Conservation (phyloP, 23 red algal species). For the Cyanidiococcus yangmingshanensis region DNA sequence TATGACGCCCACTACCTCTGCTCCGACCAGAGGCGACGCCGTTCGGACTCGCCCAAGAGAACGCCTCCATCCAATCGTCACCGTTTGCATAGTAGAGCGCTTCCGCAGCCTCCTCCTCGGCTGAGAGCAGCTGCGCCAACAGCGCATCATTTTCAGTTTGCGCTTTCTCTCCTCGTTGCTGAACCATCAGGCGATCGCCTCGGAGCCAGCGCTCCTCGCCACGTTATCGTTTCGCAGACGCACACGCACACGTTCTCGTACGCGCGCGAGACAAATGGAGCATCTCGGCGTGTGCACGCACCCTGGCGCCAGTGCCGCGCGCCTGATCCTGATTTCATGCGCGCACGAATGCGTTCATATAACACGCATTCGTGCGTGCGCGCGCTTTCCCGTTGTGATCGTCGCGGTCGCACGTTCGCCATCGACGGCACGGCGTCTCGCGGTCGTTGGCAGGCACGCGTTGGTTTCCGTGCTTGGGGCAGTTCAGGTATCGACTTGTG, state of each 20-base stretch:
- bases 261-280: background rate
- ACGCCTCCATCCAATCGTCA: background rate
- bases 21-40: background rate
- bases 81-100: background rate
- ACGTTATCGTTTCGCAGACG: too few relatives aligned
- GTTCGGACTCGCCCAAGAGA: background rate
- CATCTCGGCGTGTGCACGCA: background rate
- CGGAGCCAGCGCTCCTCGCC: too few relatives aligned
- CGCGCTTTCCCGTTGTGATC: too few relatives aligned
- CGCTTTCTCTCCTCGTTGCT: background rate
- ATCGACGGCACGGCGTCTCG: too few relatives aligned
- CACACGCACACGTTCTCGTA: too few relatives aligned
- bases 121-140: background rate
- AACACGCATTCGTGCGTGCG: too few relatives aligned
- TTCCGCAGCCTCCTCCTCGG: background rate
- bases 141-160: conserved; percentile 16
- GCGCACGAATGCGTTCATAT: too few relatives aligned
- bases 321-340: background rate
- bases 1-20: background rate
- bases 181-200: background rate
- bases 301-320: background rate
- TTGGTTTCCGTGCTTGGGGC: too few relatives aligned
- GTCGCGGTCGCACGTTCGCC: too few relatives aligned
- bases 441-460: too few relatives aligned
- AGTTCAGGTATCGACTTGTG: too few relatives aligned